Percentiles rank a stretch among this genome's conserved stretches.
phyloP scores from a whole-genome alignment of 2,329 filamentous ascomycete genomes.

The Diaporthe eres region DNA sequence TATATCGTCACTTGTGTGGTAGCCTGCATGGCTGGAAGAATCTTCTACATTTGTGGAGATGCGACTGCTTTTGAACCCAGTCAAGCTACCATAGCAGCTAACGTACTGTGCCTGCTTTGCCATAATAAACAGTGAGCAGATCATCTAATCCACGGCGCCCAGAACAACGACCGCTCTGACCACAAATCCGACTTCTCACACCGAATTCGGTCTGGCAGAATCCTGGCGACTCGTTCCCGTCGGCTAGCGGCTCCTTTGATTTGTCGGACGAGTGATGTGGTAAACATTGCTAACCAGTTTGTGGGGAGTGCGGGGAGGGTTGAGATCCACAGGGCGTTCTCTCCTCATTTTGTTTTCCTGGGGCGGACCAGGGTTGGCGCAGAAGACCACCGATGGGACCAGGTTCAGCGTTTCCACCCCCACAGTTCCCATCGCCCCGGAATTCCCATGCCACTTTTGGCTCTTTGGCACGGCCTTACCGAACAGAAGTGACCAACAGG shows the following conservation, averaged over 20 bases:
- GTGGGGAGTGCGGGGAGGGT: constrained; percentile 3
- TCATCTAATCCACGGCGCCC: background rate
- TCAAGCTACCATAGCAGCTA: background rate
- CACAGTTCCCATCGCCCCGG: constrained; percentile 20
- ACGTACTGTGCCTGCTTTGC: background rate
- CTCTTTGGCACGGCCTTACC: constrained; percentile 17
- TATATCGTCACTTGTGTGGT: background rate
- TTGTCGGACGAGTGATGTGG: background rate
- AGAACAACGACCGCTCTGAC: constrained; percentile 6
- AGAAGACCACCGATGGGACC: background rate
- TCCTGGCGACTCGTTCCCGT: background rate
- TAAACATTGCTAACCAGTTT: constrained; percentile 8
- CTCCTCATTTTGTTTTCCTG: constrained; percentile 33
- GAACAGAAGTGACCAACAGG: background rate
- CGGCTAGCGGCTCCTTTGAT: background rate
- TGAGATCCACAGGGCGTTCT: background rate
- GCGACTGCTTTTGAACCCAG: background rate
- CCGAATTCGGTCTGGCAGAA: background rate
- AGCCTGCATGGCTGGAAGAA: background rate
- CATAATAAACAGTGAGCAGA: background rate
- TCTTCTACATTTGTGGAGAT: background rate
- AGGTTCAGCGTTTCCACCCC: background rate
- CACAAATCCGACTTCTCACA: background rate
- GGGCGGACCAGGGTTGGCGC: background rate
- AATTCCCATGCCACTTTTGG: constrained; percentile 9